Conservation (phyloP, 495 filamentous ascomycete species). For the Hypoxylon cercidicola region DNA sequence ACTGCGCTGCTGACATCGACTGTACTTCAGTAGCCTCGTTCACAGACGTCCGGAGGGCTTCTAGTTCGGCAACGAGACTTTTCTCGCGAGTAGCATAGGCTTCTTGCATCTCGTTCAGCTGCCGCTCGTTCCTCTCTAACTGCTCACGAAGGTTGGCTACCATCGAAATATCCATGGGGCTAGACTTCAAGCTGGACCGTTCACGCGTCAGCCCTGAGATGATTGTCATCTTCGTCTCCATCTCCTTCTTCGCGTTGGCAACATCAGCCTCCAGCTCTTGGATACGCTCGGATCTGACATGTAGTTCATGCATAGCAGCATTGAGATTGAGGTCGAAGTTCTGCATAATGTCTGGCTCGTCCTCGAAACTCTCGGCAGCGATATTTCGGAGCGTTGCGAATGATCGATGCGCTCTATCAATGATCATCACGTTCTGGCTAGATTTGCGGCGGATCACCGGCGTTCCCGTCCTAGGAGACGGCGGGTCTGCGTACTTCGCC, state of each 20-base stretch:
- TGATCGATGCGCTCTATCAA: constrained; percentile 93
- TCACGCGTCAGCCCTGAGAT: constrained; percentile 94
- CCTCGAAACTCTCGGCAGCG: constrained; percentile 83
- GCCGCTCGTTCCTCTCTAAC: constrained; percentile 82
- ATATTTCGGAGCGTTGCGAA: constrained; percentile 89
- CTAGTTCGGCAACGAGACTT: constrained; percentile 74
- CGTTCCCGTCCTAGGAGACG: constrained; percentile 69
- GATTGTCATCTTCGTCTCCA: constrained; percentile 94
- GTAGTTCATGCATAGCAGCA: constrained; percentile 90
- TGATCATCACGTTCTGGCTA: constrained; percentile 87
- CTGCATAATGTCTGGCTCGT: constrained; percentile 83
- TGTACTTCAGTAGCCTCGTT: constrained; percentile 48
- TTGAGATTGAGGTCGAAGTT: constrained; percentile 94
- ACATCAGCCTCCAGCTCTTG: constrained; percentile 90
- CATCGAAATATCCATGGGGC: constrained; percentile 91
- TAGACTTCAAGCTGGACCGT: constrained; percentile 84
- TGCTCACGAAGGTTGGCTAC: constrained; percentile 90
- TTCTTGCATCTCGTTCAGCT: constrained; percentile 79
- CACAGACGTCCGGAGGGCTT: constrained; percentile 69
- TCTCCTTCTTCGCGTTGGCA: constrained; percentile 85
- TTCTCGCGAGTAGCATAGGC: constrained; percentile 76
- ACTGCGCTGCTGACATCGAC: constrained; percentile 21
- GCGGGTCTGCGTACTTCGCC: constrained; percentile 67
- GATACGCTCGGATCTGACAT: constrained; percentile 85
- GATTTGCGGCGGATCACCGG: constrained; percentile 92